A percentile compares a stretch with the other conserved stretches of the same genome.
phyloP scores from a whole-genome alignment of 2,329 filamentous ascomycete genomes.

The Clonostachys byssicola region DNA sequence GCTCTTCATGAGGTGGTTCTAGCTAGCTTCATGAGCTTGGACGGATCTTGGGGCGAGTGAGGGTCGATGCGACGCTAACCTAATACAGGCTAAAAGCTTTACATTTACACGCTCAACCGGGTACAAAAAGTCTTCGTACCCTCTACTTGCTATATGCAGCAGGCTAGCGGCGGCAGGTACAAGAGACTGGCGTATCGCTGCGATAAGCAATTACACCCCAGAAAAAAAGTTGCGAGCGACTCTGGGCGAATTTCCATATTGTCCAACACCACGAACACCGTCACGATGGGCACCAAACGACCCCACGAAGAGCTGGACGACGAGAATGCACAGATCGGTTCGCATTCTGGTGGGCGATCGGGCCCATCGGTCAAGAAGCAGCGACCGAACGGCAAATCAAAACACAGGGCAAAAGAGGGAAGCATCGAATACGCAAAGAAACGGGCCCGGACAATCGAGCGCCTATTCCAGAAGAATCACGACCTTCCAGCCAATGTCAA shows the following conservation, averaged over 20 bases:
- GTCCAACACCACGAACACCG: neutral
- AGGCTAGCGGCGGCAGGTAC: too few relatives aligned
- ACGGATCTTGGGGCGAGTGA: too few relatives aligned
- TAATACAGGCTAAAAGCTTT: too few relatives aligned
- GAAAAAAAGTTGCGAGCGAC: neutral
- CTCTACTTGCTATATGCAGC: too few relatives aligned
- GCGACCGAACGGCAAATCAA: slow-evolving; percentile 25
- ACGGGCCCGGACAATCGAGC: slow-evolving; percentile 64
- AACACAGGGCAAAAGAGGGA: slow-evolving; percentile 37
- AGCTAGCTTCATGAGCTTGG: too few relatives aligned
- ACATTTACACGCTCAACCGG: too few relatives aligned
- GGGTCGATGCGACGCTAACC: too few relatives aligned
- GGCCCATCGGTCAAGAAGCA: slow-evolving; percentile 19
- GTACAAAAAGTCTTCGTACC: too few relatives aligned
- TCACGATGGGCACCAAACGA: slow-evolving; percentile 22
- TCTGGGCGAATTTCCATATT: too few relatives aligned
- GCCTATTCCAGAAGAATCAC: slow-evolving; percentile 56
- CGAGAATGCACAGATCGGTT: slow-evolving; percentile 6
- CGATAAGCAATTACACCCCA: neutral
- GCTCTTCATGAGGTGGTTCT: too few relatives aligned
- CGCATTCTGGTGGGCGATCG: slow-evolving; percentile 6
- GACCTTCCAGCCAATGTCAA: slow-evolving; percentile 65
- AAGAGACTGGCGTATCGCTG: too few relatives aligned
- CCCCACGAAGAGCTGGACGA: slow-evolving; percentile 17
- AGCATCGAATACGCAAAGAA: slow-evolving; percentile 64